phyloP scores from a whole-genome alignment of 371 early-diverging fungal species.

The Quaeritorhiza haematococci region DNA sequence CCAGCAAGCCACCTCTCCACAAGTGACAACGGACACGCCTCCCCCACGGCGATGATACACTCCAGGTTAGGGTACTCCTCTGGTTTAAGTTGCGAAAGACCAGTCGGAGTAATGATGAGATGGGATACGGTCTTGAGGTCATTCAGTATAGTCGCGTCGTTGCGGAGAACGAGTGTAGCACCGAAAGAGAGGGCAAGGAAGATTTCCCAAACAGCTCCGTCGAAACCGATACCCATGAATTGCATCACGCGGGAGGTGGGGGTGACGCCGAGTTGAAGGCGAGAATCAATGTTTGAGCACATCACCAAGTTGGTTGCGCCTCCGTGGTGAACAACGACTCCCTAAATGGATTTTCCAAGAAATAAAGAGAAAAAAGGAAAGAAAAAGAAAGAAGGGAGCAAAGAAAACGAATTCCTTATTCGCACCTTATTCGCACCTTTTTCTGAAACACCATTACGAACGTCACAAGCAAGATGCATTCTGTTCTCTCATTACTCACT shows the following conservation, averaged over 20 bases:
- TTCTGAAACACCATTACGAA: too few species aligned
- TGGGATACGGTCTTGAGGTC: background rate
- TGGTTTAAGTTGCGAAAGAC: too few species aligned
- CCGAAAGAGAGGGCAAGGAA: constrained; percentile 16
- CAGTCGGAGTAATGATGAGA: too few species aligned
- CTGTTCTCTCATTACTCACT: constrained; percentile 39
- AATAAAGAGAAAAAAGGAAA: too few species aligned
- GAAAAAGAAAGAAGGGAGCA: too few species aligned
- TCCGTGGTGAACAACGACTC: too few species aligned
- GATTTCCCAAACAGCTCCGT: constrained; percentile 15
- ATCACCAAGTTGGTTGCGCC: too few species aligned
- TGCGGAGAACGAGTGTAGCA: constrained; percentile 16
- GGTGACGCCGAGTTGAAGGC: background rate
- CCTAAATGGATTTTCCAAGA: too few species aligned
- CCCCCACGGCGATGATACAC: constrained; percentile 11
- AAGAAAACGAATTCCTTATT: too few species aligned
- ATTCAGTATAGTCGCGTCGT: constrained; percentile 5
- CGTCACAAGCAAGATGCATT: constrained; percentile 4
- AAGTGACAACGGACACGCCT: constrained; percentile 7
- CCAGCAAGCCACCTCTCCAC: constrained; percentile 22
- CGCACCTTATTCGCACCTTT: too few species aligned
- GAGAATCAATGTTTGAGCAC: too few species aligned
- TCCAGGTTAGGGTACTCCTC: constrained; percentile 17
- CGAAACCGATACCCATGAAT: constrained; percentile 16
- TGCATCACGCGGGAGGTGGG: constrained; percentile 3